phyloP scores from a whole-genome alignment of 768 basidiomycete genomes.

The Paxillus ammoniavirescens region DNA sequence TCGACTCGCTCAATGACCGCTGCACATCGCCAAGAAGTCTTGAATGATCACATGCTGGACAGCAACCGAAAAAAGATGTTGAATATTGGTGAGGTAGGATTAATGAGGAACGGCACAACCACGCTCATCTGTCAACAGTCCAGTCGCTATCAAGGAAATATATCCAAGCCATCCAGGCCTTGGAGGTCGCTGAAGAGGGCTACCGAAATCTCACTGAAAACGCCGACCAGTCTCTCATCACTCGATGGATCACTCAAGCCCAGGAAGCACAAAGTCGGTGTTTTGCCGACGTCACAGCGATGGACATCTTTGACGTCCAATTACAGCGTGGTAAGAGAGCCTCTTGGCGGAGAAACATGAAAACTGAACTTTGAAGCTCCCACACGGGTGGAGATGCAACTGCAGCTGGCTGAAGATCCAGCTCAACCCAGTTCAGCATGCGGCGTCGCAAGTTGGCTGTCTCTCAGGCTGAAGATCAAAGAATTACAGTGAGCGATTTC shows the following conservation, averaged over 20 bases:
- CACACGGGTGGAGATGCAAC: neutral
- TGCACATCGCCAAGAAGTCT: conserved; percentile 15
- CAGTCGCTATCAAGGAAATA: neutral
- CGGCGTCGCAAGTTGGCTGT: neutral
- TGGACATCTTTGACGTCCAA: conserved; percentile 1
- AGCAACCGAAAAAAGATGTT: conserved; percentile 33
- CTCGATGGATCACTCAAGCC: too few relatives aligned
- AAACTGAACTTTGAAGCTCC: neutral
- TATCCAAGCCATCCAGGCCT: neutral
- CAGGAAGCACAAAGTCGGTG: too few relatives aligned
- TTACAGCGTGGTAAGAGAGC: neutral
- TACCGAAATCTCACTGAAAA: too few relatives aligned
- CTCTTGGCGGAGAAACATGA: neutral
- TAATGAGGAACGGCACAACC: neutral
- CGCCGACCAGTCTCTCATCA: too few relatives aligned
- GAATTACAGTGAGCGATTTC: neutral
- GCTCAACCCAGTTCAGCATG: neutral
- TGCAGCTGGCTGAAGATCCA: neutral
- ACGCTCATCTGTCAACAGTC: neutral
- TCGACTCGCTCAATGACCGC: neutral
- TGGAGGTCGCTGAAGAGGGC: neutral
- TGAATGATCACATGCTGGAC: conserved; percentile 32
- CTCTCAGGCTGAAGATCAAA: neutral
- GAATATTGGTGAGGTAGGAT: conserved; percentile 11
- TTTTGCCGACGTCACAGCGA: neutral